Conservation (phyloP, 2,329 filamentous ascomycete genomes). For the Nemania sp. region DNA sequence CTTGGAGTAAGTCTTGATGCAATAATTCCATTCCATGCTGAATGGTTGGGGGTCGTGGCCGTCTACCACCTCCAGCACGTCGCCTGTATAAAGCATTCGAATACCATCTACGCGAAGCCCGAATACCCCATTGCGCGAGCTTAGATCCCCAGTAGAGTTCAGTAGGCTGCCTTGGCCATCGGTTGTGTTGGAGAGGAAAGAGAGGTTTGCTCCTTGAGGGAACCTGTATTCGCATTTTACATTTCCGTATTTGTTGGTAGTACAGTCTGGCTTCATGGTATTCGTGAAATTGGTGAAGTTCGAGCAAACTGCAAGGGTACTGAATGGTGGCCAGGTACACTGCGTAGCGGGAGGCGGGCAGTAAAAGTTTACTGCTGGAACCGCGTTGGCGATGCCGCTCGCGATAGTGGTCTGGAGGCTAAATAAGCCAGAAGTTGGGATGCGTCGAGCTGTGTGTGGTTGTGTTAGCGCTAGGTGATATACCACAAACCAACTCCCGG, state of each 20-base stretch:
- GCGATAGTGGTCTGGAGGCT: conserved; percentile 21
- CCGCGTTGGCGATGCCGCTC: conserved; percentile 21
- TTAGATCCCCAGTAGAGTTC: no score
- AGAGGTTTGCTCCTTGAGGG: conserved; percentile 10
- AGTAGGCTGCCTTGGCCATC: no score
- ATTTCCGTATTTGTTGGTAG: neutral
- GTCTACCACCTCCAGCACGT: no score
- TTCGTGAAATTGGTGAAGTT: conserved; percentile 22
- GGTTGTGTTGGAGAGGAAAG: neutral
- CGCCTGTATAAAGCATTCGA: no score
- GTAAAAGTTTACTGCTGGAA: conserved; percentile 14
- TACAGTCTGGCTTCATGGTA: neutral
- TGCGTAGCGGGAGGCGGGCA: conserved; percentile 19
- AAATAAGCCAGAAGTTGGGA: conserved; percentile 13
- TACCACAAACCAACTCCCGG: no score
- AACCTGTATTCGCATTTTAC: neutral
- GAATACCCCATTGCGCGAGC: no score
- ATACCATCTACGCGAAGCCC: no score
- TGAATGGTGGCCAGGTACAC: conserved; percentile 28
- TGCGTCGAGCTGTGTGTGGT: no score
- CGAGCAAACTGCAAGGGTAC: conserved; percentile 27
- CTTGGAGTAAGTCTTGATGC: no score
- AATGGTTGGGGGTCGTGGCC: no score
- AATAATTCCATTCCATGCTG: no score
- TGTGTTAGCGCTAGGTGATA: no score